Evolutionary conservation across 2,329 filamentous ascomycete species (phyloP), one percentile per base, ranked within the genome.

Genomic region (Microdochium nivale): DNA sequence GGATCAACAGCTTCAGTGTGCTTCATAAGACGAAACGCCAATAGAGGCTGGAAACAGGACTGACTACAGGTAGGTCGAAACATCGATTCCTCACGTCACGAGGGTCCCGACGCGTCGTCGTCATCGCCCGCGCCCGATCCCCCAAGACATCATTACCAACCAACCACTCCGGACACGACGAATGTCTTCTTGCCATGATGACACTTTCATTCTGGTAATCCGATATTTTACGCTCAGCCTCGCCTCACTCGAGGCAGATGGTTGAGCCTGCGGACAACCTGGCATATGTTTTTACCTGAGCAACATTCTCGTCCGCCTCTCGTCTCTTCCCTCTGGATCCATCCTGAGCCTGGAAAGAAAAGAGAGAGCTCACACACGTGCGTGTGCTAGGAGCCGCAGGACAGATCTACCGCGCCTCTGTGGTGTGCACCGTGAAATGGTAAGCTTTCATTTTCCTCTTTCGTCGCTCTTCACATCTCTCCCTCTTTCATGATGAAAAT

Each of bases 221-320:
- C 40, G 40, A 44, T 30, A 30, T 44, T 44, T 23, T 8, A 4
- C 23, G 40, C 40, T 44, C 40, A 44, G 40, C 40, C 10, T 44
- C 40, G 27, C 27, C 27, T 30, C 27, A 5, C 11, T 30, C 11
- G 27, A 30, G 27, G 27, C 11, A 35, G 37, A 49, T 62, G 63
- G 63, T 64, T 61, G 61, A 63, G 51, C 58, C 56, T 65, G 63
- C 52, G 56, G 63, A 65, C 30, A 61, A 56, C 8, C 19, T 24
- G 40, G 10, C 25, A 46, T 44, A 10, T 33, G 25, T 47, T 25
- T 35, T 48, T 35, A 27, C 44, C 13, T 50, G 27, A 43, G 30
- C 23, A 44, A 19, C 40, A 23, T 23, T 23, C 40, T 11, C 9
- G 14, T 11, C n/a, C 9, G 7, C 40, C 23, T 44, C 19, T 7